Base-by-base conservation (phyloP, 2,329 filamentous ascomycete genomes). In the Microthyrium microscopicum region DNA sequence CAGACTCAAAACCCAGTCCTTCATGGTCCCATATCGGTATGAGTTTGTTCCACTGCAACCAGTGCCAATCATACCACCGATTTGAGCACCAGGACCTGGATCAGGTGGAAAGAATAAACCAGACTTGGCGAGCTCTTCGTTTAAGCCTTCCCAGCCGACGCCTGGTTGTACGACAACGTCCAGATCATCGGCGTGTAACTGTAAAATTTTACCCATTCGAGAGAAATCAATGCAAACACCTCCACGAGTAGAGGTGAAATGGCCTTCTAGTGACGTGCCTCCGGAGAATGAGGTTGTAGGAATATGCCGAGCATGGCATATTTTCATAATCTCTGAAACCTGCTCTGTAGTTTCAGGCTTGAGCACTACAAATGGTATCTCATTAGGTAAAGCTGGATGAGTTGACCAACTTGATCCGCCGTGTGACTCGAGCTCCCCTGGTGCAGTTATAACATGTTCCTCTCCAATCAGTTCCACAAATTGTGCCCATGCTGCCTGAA, bases 11-110 rank as follows among this genome's bases (percentile, higher is more conserved):
- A 93, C 85, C 84, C 84, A 93, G 51, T 93, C 84, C 41, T 81
- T 75, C 83, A 93, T 93, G 2, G 84, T 93, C 40, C 84, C 85
- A 53, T 92, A 93, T 37, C 84, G 69, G 59, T 91, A 92, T 12
- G 84, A 77, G 52, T 93, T 93, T 11, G 84, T 93, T 38, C 84
- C 84, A 12, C 53, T 73, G 54, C 76, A 81, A 34, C 75, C 76
- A 1, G 78, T 84, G 16, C 77, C 78, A 21, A 84, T 71, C 78
- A 84, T 84, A 35, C 84, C 84, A 37, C 84, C 84, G 45, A 94
- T 93, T 75, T 82, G 82, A 40, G 84, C 84, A 13, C 84, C 83
- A 33, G 85, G 84, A 34, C 84, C 85, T 13, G 84, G 84, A 53
- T 93, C 84, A 1, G 83, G 84, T 16, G 84, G 84, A 58, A 93